These are phyloP conservation scores for Globisporangium viniferum DNA, from an alignment of 352 stramenopile species.

Conservation along the genomic window DNA sequence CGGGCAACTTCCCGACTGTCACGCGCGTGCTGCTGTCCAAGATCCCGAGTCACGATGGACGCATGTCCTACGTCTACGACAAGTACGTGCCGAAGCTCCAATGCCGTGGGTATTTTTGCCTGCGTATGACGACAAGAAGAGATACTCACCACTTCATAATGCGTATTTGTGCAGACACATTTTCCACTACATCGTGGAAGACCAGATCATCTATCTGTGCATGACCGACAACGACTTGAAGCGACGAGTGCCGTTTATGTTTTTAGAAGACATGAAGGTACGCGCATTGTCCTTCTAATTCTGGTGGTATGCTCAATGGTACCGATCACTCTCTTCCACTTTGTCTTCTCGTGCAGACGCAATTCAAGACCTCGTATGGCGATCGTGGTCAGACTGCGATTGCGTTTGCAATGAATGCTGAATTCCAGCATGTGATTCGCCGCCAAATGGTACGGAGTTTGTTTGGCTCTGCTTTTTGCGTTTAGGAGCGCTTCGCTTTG, in stretches of 20 bases:
- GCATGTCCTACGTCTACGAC: conserved; percentile 99
- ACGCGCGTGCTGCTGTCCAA: conserved; percentile 96
- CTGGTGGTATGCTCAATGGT: neutral
- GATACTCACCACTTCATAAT: too few species aligned
- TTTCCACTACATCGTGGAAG: conserved; percentile 97
- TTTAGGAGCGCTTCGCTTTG: neutral
- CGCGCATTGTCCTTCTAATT: neutral
- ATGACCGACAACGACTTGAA: conserved; percentile 96
- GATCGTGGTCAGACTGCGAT: conserved; percentile 87
- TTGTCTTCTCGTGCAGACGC: conserved; percentile 21
- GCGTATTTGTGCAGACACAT: conserved; percentile 44
- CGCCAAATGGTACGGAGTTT: conserved; percentile 82
- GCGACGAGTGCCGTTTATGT: conserved; percentile 96
- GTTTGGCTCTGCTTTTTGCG: neutral
- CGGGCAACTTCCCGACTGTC: conserved; percentile 97
- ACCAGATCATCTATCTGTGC: conserved; percentile 96
- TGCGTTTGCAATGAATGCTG: conserved; percentile 97
- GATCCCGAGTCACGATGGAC: conserved; percentile 91
- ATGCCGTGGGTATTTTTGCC: too few species aligned
- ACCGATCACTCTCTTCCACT: neutral
- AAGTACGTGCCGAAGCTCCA: conserved; percentile 46
- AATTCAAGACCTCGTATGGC: conserved; percentile 86
- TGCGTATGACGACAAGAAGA: too few species aligned
- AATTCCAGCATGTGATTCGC: conserved; percentile 94
- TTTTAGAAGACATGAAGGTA: conserved; percentile 97